These are phyloP conservation scores for Leccinellum luteum DNA, from an alignment of 768 basidiomycete species.

Conservation along the genomic window DNA sequence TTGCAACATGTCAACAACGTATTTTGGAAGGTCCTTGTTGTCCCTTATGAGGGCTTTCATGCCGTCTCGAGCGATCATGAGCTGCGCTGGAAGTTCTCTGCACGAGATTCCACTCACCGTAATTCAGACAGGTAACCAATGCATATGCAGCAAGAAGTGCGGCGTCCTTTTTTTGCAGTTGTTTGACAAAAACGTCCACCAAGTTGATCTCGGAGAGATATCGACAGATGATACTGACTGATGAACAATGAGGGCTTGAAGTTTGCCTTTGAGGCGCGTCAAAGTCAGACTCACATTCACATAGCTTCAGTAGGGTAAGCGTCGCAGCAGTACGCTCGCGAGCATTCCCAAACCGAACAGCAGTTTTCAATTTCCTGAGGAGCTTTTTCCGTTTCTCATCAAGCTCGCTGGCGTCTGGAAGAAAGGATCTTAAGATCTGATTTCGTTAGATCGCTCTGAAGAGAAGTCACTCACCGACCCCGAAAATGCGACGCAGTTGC, in stretches of 20 bases:
- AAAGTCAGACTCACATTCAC: slow-evolving; percentile 12
- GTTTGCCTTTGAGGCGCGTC: not conserved
- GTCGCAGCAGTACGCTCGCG: slow-evolving; percentile 24
- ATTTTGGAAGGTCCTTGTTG: slow-evolving; percentile 8
- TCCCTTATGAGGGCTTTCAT: slow-evolving; percentile 13
- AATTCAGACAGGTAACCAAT: slow-evolving; percentile 13
- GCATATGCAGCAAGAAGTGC: slow-evolving; percentile 26
- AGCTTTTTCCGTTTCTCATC: slow-evolving; percentile 1
- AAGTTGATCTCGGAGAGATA: slow-evolving; percentile 8
- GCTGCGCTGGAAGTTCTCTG: not conserved
- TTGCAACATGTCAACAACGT: slow-evolving; percentile 23
- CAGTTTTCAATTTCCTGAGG: slow-evolving; percentile 10
- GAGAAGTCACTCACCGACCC: slow-evolving; percentile 13
- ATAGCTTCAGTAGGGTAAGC: slow-evolving; percentile 23
- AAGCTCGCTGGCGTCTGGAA: slow-evolving; percentile 8
- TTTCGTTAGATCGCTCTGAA: not conserved
- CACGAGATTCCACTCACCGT: slow-evolving; percentile 5
- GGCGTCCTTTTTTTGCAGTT: slow-evolving; percentile 14
- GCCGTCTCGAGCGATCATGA: slow-evolving; percentile 5
- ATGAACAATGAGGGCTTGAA: not conserved
- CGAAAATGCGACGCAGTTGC: slow-evolving; percentile 16
- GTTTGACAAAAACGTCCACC: slow-evolving; percentile 12
- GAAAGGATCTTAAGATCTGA: not conserved
- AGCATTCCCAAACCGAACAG: not conserved
- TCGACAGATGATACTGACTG: slow-evolving; percentile 8